Conservation (phyloP, 2,329 filamentous ascomycete species). For the Neofusicoccum ribis region DNA sequence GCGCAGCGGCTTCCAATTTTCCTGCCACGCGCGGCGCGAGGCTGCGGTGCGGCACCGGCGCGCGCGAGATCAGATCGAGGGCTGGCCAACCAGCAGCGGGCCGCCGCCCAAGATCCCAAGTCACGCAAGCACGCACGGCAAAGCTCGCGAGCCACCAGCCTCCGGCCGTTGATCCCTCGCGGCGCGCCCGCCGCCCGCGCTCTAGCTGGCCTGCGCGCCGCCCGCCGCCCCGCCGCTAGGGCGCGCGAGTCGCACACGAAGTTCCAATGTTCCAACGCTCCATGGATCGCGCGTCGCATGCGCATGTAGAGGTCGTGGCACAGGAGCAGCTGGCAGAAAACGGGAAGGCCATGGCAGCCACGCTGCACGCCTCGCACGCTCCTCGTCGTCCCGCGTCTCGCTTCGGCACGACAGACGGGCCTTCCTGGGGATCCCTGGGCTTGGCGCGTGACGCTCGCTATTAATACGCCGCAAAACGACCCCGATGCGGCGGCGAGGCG, state of each 20-base stretch:
- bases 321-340: conserved; percentile 17
- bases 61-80: conserved; percentile 7
- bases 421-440: conserved; percentile 18
- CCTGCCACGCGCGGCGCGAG: not conserved
- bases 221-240: not conserved
- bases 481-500: conserved; percentile 31
- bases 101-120: conserved; percentile 11
- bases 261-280: conserved; percentile 9
- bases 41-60: not conserved
- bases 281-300: conserved; percentile 11
- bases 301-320: conserved; percentile 14
- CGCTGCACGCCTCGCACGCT: conserved; percentile 24
- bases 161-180: conserved; percentile 6
- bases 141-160: not conserved
- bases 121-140: conserved; percentile 8
- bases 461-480: conserved; percentile 33
- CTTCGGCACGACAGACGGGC: conserved; percentile 30
- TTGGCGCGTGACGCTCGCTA: conserved; percentile 24
- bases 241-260: conserved; percentile 9
- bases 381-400: conserved; percentile 23
- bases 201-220: not conserved
- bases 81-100: not conserved
- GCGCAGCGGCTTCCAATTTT: not conserved
- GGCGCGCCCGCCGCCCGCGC: not conserved
- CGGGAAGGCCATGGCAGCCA: conserved; percentile 23